Conservation (phyloP, 129 eudicot species). For the Chrysanthemum seticuspe region DNA sequence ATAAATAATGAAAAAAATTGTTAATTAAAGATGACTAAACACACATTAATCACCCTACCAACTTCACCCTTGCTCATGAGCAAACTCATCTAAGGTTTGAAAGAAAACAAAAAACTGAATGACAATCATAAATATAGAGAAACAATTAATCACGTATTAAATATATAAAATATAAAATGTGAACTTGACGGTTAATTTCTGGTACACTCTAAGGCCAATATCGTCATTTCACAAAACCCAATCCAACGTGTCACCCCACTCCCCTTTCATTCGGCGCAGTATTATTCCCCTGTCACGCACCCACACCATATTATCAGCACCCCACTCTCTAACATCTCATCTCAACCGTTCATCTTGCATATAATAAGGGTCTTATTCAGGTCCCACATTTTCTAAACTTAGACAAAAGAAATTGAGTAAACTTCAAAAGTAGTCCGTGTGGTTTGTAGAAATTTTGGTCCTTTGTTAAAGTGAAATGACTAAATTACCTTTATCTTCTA, state of each 20-base stretch:
- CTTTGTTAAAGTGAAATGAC: too few species aligned
- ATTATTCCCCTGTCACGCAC: conserved; percentile 24
- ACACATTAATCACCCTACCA: too few species aligned
- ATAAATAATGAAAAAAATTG: too few species aligned
- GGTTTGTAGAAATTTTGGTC: too few species aligned
- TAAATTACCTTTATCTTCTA: too few species aligned
- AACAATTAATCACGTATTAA: too few species aligned
- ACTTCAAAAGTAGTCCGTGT: too few species aligned
- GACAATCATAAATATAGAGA: not conserved
- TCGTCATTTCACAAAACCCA: conserved; percentile 20
- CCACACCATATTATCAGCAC: conserved; percentile 29
- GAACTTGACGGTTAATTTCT: conserved; percentile 22
- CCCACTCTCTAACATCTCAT: conserved; percentile 29
- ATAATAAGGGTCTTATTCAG: not conserved
- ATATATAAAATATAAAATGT: not conserved
- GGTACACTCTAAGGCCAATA: conserved; percentile 7
- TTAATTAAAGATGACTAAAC: too few species aligned
- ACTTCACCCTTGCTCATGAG: too few species aligned
- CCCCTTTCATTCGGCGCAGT: conserved; percentile 29
- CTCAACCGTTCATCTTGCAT: conserved; percentile 27
- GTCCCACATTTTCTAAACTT: conserved; percentile 16
- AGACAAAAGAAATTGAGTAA: not conserved
- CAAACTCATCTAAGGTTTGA: too few species aligned
- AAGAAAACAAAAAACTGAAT: too few species aligned
- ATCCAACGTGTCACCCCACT: conserved; percentile 42